Conservation (phyloP, 306 rosid species). For the Hippophae tibetana region DNA sequence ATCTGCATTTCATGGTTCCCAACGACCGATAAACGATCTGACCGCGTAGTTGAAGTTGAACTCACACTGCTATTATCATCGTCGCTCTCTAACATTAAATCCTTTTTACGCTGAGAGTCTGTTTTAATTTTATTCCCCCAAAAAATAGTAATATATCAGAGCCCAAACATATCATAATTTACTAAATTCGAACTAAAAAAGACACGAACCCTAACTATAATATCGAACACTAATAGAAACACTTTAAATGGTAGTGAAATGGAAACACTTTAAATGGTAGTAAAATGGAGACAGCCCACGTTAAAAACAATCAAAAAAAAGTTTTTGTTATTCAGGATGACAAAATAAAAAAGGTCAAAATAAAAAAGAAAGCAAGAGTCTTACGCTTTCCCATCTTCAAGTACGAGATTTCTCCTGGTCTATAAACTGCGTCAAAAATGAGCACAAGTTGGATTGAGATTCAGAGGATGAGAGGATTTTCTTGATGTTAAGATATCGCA, state of each 20-base stretch:
- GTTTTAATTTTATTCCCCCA: not conserved
- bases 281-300: not conserved
- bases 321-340: not conserved
- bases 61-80: slow-evolving; percentile 77
- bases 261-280: not conserved
- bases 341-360: not conserved
- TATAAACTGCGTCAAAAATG: slow-evolving; percentile 12
- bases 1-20: slow-evolving; percentile 52
- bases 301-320: not conserved
- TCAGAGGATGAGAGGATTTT: slow-evolving; percentile 22
- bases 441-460: slow-evolving; percentile 32
- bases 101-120: slow-evolving; percentile 77
- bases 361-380: slow-evolving; percentile 14
- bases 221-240: not conserved
- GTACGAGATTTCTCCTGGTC: slow-evolving; percentile 16
- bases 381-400: slow-evolving; percentile 82
- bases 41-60: slow-evolving; percentile 62
- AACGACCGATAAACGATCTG: slow-evolving; percentile 44
- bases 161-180: slow-evolving; percentile 8
- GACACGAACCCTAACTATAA: not conserved
- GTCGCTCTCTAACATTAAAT: slow-evolving; percentile 57
- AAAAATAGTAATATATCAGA: slow-evolving; percentile 2
- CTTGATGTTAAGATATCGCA: slow-evolving; percentile 19
- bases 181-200: not conserved
- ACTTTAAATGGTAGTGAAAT: not conserved